Conservation (phyloP, 2,329 filamentous ascomycete species). For the Lachnellula willkommii region DNA sequence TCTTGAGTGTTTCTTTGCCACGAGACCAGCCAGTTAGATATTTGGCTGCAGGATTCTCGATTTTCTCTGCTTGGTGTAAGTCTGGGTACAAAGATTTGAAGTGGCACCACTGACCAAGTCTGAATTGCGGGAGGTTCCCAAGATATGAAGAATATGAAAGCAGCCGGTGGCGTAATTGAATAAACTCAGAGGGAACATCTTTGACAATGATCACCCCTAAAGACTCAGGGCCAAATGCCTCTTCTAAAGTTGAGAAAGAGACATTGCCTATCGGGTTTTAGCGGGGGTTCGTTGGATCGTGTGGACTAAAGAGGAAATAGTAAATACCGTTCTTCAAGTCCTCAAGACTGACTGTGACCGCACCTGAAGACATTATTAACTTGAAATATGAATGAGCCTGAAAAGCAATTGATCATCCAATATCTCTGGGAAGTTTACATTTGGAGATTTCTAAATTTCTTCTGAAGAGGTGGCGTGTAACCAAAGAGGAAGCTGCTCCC, state of each 20-base stretch:
- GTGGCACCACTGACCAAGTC: conserved; percentile 55
- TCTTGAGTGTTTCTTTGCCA: conserved; percentile 75
- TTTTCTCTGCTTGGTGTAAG: conserved; percentile 39
- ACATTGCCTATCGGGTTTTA: conserved; percentile 50
- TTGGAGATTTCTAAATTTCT: neutral
- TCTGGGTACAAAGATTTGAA: neutral
- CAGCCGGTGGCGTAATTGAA: conserved; percentile 63
- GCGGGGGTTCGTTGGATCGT: neutral
- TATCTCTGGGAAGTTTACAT: neutral
- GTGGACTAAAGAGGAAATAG: conserved; percentile 30
- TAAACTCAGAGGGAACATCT: conserved; percentile 69
- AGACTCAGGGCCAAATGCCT: conserved; percentile 85
- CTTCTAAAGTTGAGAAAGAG: conserved; percentile 61
- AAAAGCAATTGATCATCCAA: no score
- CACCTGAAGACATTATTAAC: conserved; percentile 21
- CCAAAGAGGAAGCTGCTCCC: conserved; percentile 1
- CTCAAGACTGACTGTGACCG: conserved; percentile 51
- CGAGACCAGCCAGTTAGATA: conserved; percentile 72
- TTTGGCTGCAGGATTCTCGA: conserved; percentile 56
- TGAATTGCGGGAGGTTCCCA: conserved; percentile 66
- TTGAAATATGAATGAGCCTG: neutral
- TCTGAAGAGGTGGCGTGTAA: neutral
- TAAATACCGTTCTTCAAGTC: conserved; percentile 52
- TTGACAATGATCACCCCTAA: conserved; percentile 92
- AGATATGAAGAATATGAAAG: conserved; percentile 87